A percentile compares a stretch with the other conserved stretches of the same genome.
Evolutionary conservation across 176 grass and related monocot species (phyloP).

Genomic region (Juncus effusus): DNA sequence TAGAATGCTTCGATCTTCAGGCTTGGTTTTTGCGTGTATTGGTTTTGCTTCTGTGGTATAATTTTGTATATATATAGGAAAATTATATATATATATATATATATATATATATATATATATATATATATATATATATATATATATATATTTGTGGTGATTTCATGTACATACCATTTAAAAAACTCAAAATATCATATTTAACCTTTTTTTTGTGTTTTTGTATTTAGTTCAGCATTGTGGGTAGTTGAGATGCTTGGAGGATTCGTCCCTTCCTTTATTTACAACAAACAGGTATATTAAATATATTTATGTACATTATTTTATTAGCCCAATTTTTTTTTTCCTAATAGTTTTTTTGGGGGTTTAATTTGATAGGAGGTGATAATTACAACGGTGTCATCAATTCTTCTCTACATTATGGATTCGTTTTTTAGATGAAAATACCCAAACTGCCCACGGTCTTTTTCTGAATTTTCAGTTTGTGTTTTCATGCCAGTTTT

Average conservation of each 20-base stretch:
- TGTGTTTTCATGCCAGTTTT: not conserved
- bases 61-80: not conserved
- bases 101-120: too few species aligned
- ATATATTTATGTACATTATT: not conserved
- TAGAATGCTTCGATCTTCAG: constrained; percentile 68
- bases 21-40: constrained; percentile 83
- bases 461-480: not conserved
- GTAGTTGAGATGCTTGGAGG: constrained; percentile 32
- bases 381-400: constrained; percentile 46
- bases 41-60: constrained; percentile 58
- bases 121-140: too few species aligned
- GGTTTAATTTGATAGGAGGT: constrained; percentile 43
- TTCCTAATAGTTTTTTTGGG: not conserved
- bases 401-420: constrained; percentile 46
- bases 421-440: constrained; percentile 52
- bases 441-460: not conserved
- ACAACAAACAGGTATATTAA: constrained; percentile 61
- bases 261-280: constrained; percentile 37
- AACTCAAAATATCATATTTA: not conserved
- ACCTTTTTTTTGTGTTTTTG: constrained; percentile 5
- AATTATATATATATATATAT: too few species aligned
- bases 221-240: constrained; percentile 38
- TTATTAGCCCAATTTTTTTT: not conserved
- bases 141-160: too few species aligned
- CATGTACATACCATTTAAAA: too few species aligned